A percentile compares a stretch with the other conserved stretches of the same genome.
These are phyloP conservation scores for Capsicum baccatum DNA, from an alignment of 257 asterid species.

Conservation along the genomic window DNA sequence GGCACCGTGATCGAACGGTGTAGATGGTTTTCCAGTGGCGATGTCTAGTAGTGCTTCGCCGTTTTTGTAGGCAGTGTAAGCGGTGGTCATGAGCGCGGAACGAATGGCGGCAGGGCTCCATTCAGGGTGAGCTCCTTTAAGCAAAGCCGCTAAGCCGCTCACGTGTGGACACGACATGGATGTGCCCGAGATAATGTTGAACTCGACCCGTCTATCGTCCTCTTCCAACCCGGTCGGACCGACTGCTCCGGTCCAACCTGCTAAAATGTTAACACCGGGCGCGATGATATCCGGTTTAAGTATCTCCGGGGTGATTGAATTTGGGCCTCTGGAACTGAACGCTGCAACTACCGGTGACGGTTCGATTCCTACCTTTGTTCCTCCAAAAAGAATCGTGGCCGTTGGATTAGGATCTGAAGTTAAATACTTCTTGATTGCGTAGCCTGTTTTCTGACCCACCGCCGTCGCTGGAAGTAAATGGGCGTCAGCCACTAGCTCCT, in stretches of 20 bases:
- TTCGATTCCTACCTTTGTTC: slow-evolving; percentile 64
- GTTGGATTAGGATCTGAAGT: slow-evolving; percentile 52
- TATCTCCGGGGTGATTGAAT: slow-evolving; percentile 55
- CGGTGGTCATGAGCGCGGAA: slow-evolving; percentile 64
- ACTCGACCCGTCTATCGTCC: slow-evolving; percentile 64
- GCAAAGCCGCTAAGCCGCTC: slow-evolving; percentile 78
- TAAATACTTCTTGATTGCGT: slow-evolving; percentile 46
- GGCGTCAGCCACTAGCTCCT: slow-evolving; percentile 80
- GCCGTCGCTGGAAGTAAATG: slow-evolving; percentile 68
- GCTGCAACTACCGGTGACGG: slow-evolving; percentile 83
- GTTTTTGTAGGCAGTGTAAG: slow-evolving; percentile 70
- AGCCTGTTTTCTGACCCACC: slow-evolving; percentile 61
- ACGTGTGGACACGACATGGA: slow-evolving; percentile 91
- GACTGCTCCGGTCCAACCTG: slow-evolving; percentile 64
- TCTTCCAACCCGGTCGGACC: slow-evolving; percentile 70
- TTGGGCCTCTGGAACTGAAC: slow-evolving; percentile 82
- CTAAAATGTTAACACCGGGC: slow-evolving; percentile 78
- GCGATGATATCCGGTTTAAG: slow-evolving; percentile 77
- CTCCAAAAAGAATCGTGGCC: slow-evolving; percentile 58
- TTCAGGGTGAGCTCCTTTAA: slow-evolving; percentile 63
- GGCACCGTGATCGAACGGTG: slow-evolving; percentile 81
- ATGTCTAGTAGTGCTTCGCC: slow-evolving; percentile 60
- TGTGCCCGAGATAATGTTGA: slow-evolving; percentile 78
- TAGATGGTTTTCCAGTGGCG: slow-evolving; percentile 77
- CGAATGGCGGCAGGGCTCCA: slow-evolving; percentile 75